phyloP scores from a whole-genome alignment of 192 early-diverging fungal species.

The Backusella sp. region DNA sequence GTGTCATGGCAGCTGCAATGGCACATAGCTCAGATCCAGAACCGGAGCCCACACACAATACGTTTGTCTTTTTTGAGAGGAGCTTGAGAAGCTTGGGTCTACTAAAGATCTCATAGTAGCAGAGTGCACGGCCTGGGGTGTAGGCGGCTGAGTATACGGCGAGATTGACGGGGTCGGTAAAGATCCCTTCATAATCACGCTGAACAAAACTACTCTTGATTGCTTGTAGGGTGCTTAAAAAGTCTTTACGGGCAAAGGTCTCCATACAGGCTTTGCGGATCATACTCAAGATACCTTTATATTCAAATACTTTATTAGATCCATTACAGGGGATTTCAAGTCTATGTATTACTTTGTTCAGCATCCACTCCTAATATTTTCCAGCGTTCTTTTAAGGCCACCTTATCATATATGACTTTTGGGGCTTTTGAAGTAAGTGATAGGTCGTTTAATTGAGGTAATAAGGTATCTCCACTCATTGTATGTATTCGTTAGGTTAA shows the following conservation, averaged over 20 bases:
- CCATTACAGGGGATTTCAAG: neutral
- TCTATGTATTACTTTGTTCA: slow-evolving; percentile 42
- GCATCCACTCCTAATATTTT: slow-evolving; percentile 46
- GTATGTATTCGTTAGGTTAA: neutral
- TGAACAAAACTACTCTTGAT: slow-evolving; percentile 85
- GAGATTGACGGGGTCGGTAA: slow-evolving; percentile 68
- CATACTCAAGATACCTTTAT: slow-evolving; percentile 58
- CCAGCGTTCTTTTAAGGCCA: slow-evolving; percentile 26
- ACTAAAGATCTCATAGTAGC: slow-evolving; percentile 77
- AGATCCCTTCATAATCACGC: slow-evolving; percentile 83
- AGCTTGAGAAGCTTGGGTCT: slow-evolving; percentile 50
- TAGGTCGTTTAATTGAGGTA: neutral
- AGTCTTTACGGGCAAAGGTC: slow-evolving; percentile 57
- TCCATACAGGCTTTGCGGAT: slow-evolving; percentile 61
- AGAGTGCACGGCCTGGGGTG: slow-evolving; percentile 79
- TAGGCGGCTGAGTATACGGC: slow-evolving; percentile 88
- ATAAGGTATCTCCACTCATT: neutral
- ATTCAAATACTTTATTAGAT: neutral
- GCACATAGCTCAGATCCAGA: slow-evolving; percentile 85
- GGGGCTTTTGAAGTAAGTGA: neutral
- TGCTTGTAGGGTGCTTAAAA: slow-evolving; percentile 56
- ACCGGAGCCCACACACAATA: slow-evolving; percentile 79
- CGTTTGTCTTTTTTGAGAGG: slow-evolving; percentile 40
- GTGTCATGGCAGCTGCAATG: slow-evolving; percentile 67
- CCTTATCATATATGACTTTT: slow-evolving; percentile 21